These are phyloP conservation scores for Alternaria tenuissima DNA, from an alignment of 2,329 filamentous ascomycete genomes.

Conservation along the genomic window DNA sequence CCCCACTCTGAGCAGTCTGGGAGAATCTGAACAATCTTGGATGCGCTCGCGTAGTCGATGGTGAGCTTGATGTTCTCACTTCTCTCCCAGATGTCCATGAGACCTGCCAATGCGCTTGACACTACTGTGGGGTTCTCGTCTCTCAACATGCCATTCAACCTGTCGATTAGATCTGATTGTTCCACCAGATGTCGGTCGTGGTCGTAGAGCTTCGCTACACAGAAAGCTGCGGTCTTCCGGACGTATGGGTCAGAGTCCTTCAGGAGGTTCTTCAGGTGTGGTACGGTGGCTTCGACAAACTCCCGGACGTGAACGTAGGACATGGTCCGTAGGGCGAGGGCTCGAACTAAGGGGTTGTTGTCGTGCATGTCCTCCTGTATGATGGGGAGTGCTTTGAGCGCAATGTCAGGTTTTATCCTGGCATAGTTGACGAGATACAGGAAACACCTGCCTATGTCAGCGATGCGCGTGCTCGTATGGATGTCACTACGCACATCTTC, in stretches of 20 bases:
- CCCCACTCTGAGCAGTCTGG: slow-evolving; percentile 99
- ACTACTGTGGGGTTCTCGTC: slow-evolving; percentile 99
- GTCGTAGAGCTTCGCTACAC: slow-evolving; percentile 96
- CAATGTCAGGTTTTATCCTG: slow-evolving; percentile 90
- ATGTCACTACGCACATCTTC: slow-evolving; percentile 79
- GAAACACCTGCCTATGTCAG: slow-evolving; percentile 78
- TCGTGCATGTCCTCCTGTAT: slow-evolving; percentile 94
- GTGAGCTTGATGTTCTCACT: slow-evolving; percentile 98
- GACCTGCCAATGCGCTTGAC: slow-evolving; percentile 84
- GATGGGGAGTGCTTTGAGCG: slow-evolving; percentile 89
- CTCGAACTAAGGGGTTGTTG: slow-evolving; percentile 87
- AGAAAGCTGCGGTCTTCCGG: slow-evolving; percentile 95
- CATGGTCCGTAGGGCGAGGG: slow-evolving; percentile 90
- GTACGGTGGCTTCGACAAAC: slow-evolving; percentile 90
- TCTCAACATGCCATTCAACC: slow-evolving; percentile 85
- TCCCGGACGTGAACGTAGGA: slow-evolving; percentile 97
- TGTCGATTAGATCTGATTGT: slow-evolving; percentile 87
- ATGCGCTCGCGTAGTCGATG: slow-evolving; percentile 96
- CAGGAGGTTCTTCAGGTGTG: slow-evolving; percentile 82
- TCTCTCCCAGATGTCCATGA: slow-evolving; percentile 98
- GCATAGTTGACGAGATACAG: slow-evolving; percentile 97
- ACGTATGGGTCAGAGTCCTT: slow-evolving; percentile 93
- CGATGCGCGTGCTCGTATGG: slow-evolving; percentile 2
- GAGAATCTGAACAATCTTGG: slow-evolving; percentile 96
- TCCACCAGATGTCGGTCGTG: slow-evolving; percentile 93